Base-by-base conservation (phyloP, 139 green algal genomes). In the Chlorella vulgaris region DNA sequence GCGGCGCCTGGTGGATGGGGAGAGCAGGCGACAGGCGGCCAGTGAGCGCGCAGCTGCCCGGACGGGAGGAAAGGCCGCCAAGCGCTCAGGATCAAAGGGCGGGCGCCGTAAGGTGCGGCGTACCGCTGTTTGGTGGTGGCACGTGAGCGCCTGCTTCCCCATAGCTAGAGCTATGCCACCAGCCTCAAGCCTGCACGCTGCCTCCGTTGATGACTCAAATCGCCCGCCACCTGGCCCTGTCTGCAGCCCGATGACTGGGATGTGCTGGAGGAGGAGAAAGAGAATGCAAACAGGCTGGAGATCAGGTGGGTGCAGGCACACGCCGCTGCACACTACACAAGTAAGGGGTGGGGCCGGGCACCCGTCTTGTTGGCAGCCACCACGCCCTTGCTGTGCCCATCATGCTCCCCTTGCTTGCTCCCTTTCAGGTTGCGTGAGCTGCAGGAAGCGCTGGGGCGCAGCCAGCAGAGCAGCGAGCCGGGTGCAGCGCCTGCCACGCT, bases 211-310 rank as follows among this genome's bases (percentile, higher is more conserved):
- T 33, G 36, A 10, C 5, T 21, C 21, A 22, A 19, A 36, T n/a
- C 0, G 21, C 28, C 35, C 65, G 2, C 36, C 7, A 6, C 65
- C 1, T 43, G 3, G 2, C 2, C 42, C 6, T 4, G 2, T 5
- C 10, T 3, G 19, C 65, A 62, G 55, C 83, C 74, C 28, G 74
- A 76, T 53, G 81, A 88, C 66, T 90, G 50, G 82, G 78, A 89
- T 21, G 61, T 80, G 29, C 61, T 87, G n/a, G 60, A 90, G 53
- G 76, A 89, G 43, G 84, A 89, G 76, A 76, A 73, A 63, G 65
- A 73, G 60, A 55, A 81, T 26, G 40, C 86, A 36, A 36, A 29
- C 4, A 42, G 39, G 62, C 47, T 88, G 35, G 51, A 83, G 62
- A 65, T 71, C 36, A 62, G 65, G 65, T 50, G 65, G 33, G 65